Evolutionary conservation across 164 flowering plant genomes (phyloP).

Genomic region (Amborella trichopoda): DNA sequence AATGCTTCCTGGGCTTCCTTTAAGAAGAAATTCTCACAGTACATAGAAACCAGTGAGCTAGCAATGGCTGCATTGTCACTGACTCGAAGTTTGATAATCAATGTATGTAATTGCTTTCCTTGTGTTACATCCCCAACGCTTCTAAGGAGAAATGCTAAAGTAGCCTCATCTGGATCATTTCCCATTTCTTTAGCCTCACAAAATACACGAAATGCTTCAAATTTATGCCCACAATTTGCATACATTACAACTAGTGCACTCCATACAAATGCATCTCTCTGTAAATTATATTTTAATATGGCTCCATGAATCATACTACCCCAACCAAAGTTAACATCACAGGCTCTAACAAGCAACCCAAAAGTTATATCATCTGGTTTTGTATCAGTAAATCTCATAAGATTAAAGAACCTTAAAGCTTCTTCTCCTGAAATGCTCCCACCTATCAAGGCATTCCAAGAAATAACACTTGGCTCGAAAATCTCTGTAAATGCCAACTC

Average conservation of each 20-base stretch:
- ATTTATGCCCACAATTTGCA: constrained; percentile 6
- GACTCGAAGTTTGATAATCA: constrained; percentile 13
- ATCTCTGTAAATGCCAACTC: constrained; percentile 10
- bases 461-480: constrained; percentile 9
- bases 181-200: constrained; percentile 11
- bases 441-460: constrained; percentile 21
- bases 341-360: constrained; percentile 14
- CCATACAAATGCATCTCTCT: constrained; percentile 16
- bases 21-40: constrained; percentile 6
- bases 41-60: constrained; percentile 14
- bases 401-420: constrained; percentile 5
- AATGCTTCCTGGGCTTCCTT: constrained; percentile 13
- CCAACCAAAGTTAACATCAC: constrained; percentile 5
- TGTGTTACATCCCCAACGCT: constrained; percentile 3
- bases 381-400: constrained; percentile 10
- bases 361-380: constrained; percentile 18
- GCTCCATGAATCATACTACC: constrained; percentile 16
- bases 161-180: constrained; percentile 11
- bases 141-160: constrained; percentile 13
- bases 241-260: constrained; percentile 14
- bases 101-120: constrained; percentile 19
- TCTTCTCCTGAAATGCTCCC: constrained; percentile 9
- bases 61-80: constrained; percentile 7
- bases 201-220: constrained; percentile 12
- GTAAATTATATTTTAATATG: constrained; percentile 5